These are phyloP conservation scores for Verticillium nubilum DNA, from an alignment of 2,329 filamentous ascomycete genomes.

Conservation along the genomic window DNA sequence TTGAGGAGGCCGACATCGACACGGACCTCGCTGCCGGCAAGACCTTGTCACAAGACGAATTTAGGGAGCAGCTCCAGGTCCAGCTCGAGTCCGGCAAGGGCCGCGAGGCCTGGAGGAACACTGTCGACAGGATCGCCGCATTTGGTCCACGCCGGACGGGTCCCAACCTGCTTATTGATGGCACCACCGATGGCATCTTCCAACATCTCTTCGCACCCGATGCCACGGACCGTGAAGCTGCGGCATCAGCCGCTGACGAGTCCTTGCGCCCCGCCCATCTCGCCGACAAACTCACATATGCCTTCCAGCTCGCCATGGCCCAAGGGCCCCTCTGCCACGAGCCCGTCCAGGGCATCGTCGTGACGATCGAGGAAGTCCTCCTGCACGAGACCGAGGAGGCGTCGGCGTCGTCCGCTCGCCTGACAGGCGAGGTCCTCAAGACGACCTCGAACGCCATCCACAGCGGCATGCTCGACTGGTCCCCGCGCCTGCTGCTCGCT, in stretches of 20 bases:
- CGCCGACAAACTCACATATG: slow-evolving; percentile 85
- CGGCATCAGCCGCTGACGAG: slow-evolving; percentile 36
- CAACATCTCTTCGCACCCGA: slow-evolving; percentile 56
- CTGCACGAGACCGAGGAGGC: slow-evolving; percentile 47
- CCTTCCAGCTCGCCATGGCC: slow-evolving; percentile 85
- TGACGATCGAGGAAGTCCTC: slow-evolving; percentile 77
- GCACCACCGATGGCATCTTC: slow-evolving; percentile 66
- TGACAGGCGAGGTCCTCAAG: slow-evolving; percentile 92
- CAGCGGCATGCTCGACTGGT: slow-evolving; percentile 90
- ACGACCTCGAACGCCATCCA: slow-evolving; percentile 79
- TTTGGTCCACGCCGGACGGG: slow-evolving; percentile 85
- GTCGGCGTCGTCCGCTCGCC: slow-evolving; percentile 49
- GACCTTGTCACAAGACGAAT: slow-evolving; percentile 65
- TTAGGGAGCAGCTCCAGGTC: slow-evolving; percentile 65
- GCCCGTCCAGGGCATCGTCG: slow-evolving; percentile 86
- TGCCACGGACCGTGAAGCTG: slow-evolving; percentile 21
- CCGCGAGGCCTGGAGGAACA: slow-evolving; percentile 66
- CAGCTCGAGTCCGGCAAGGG: slow-evolving; percentile 64
- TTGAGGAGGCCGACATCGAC: slow-evolving; percentile 38
- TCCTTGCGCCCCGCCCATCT: slow-evolving; percentile 61
- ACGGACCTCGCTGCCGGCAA: slow-evolving; percentile 44
- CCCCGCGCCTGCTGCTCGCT: slow-evolving; percentile 85
- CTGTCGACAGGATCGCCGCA: slow-evolving; percentile 76
- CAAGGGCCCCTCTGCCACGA: slow-evolving; percentile 91
- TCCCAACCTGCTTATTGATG: slow-evolving; percentile 84